Percentiles rank a stretch among this genome's conserved stretches.
phyloP scores from a whole-genome alignment of 2,329 filamentous ascomycete genomes.

The Xylariaceae sp. region DNA sequence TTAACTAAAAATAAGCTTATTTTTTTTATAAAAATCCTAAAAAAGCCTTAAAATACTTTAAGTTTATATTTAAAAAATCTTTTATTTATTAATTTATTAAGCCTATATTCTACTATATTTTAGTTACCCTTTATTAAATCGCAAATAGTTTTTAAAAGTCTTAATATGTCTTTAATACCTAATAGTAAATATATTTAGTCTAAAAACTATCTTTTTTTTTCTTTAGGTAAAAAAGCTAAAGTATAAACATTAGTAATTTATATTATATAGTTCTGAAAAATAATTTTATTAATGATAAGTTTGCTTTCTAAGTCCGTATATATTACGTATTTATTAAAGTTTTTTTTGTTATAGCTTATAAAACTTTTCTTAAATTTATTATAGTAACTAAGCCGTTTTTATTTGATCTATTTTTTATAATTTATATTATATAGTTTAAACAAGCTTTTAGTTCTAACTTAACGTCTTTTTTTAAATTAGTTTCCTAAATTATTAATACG shows the following conservation, averaged over 20 bases:
- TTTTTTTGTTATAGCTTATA: not conserved
- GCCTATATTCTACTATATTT: not conserved
- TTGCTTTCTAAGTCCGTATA: not conserved
- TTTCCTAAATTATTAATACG: not conserved
- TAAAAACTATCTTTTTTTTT: constrained; percentile 2
- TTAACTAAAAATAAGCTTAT: not conserved
- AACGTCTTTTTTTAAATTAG: not conserved
- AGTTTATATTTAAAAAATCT: not conserved
- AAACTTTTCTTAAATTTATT: not conserved
- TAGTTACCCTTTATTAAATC: not conserved
- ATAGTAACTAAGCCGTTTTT: not conserved
- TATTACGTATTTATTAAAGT: not conserved
- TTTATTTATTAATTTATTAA: not conserved
- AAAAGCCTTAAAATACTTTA: not conserved
- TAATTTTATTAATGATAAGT: not conserved
- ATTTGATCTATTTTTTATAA: not conserved
- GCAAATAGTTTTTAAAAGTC: not conserved
- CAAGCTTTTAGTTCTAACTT: not conserved
- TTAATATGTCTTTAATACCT: not conserved
- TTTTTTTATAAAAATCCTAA: constrained; percentile 1
- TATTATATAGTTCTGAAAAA: not conserved
- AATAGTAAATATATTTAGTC: not conserved
- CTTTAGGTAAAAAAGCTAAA: not conserved
- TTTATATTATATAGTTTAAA: not conserved
- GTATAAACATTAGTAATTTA: constrained; percentile 3